Percentiles rank a stretch among this genome's conserved stretches.
These are phyloP conservation scores for Fusarium sulawesiense DNA, from an alignment of 2,329 filamentous ascomycete species.

Conservation along the genomic window DNA sequence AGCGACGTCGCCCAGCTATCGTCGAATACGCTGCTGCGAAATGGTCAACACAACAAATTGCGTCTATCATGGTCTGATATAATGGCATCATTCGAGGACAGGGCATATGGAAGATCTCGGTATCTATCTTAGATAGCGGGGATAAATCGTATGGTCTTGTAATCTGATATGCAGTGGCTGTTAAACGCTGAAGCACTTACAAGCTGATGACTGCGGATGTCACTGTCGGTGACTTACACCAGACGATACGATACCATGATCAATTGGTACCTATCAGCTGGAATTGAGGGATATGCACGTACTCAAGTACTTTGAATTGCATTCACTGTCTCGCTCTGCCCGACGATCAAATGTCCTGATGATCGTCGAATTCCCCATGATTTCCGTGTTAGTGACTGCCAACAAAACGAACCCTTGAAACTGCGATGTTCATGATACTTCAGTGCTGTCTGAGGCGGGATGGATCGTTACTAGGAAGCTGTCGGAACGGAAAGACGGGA, in stretches of 20 bases:
- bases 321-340: constrained; percentile 6
- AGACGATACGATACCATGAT: not conserved
- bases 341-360: constrained; percentile 5
- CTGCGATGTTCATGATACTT: constrained; percentile 18
- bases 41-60: constrained; percentile 22
- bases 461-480: constrained; percentile 26
- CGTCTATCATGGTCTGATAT: constrained; percentile 44
- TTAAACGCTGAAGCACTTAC: constrained; percentile 15
- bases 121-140: constrained; percentile 16
- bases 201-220: not conserved
- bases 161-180: constrained; percentile 32
- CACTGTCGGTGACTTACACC: not conserved
- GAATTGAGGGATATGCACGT: not conserved
- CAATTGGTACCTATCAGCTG: not conserved
- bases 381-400: constrained; percentile 8
- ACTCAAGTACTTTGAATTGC: not conserved
- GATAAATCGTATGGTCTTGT: constrained; percentile 9
- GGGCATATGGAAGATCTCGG: constrained; percentile 27
- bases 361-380: constrained; percentile 2
- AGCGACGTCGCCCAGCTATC: constrained; percentile 30
- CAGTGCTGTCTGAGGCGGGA: not conserved
- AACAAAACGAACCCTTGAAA: constrained; percentile 6
- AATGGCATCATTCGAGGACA: constrained; percentile 31
- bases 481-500: constrained; percentile 31
- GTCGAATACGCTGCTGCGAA: constrained; percentile 36